These are phyloP conservation scores for Aspergillus conjunctus DNA, from an alignment of 495 filamentous ascomycete genomes.

Conservation along the genomic window DNA sequence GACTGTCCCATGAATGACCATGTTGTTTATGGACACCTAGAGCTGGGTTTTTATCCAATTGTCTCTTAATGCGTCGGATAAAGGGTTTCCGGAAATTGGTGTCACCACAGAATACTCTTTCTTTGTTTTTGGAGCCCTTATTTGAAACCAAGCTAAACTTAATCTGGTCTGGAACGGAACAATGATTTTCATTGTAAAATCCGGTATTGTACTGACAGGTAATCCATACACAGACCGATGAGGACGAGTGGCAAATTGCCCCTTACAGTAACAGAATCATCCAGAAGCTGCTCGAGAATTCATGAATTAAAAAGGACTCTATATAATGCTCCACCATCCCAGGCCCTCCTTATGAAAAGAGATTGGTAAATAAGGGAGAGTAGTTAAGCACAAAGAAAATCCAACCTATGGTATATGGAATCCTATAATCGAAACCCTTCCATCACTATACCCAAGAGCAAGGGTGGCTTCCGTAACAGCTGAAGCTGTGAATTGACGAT, in stretches of 20 bases:
- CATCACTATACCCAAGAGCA: slow-evolving; percentile 27
- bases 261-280: slow-evolving; percentile 4
- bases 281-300: slow-evolving; percentile 5
- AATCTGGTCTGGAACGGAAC: slow-evolving; percentile 7
- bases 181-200: slow-evolving; percentile 4
- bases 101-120: slow-evolving; percentile 4
- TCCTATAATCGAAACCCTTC: slow-evolving; percentile 32
- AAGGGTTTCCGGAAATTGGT: slow-evolving; percentile 7
- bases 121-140: slow-evolving; percentile 8
- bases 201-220: slow-evolving; percentile 6
- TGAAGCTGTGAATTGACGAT: slow-evolving; percentile 19
- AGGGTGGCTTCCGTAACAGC: slow-evolving; percentile 19
- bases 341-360: slow-evolving; percentile 11
- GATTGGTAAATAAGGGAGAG: slow-evolving; percentile 19
- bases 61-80: no score
- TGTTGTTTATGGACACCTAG: no score
- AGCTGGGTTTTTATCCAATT: no score
- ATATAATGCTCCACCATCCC: slow-evolving; percentile 9
- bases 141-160: slow-evolving; percentile 6
- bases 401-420: slow-evolving; percentile 27
- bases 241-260: not conserved
- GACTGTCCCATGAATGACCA: no score
- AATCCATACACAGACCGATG: not conserved
- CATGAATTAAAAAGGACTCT: slow-evolving; percentile 3
- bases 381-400: slow-evolving; percentile 9